Base-by-base conservation (phyloP, 1,284 basidiomycete genomes). In the Coniferiporia weirii region DNA sequence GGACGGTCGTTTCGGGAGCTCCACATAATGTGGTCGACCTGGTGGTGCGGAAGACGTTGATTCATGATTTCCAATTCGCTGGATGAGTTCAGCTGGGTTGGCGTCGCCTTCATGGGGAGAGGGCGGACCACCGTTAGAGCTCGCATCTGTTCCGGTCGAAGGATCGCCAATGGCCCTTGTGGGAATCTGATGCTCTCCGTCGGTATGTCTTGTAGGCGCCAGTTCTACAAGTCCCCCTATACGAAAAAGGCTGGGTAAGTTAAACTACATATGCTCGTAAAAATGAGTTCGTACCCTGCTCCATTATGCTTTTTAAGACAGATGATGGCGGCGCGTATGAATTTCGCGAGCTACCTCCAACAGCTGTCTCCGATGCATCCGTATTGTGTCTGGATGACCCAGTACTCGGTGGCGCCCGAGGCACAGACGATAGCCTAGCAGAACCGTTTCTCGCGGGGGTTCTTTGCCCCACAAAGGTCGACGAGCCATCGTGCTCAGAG, bases 291-390 rank as follows among this genome's bases (percentile, higher is more conserved):
- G 51, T 63, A 81, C 84, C 85, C 73, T 88, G 85, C 57, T 89
- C 84, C 85, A 87, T 86, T 7, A 87, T 76, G 46, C 78, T 78
- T 54, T 85, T 82, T 72, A 87, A 72, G 1, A 79, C 84, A 36
- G 82, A 79, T 45, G 70, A 71, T 8, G 74, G 75, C 38, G 70
- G 71, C 9, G 74, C 75, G 61, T 57, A 46, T 58, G 63, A 47
- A 59, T 52, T 45, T 64, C 57, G 20, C 48, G 55, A 57, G 19
- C 36, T 52, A 57, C 63, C 51, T 20, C 35, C 54, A 43, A 47
- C 36, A 6, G 53, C 12, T 15, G 57, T 61, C 34, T 61, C 60
- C 34, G 60, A 61, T 10, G 34, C 1, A 1, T 57, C 55, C n/a
- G 38, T 19, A 46, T 34, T 46, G 20, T 48, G 47, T n/a, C 35